A percentile compares a stretch with the other conserved stretches of the same genome.
phyloP scores from a whole-genome alignment of 108 stramenopile species.

The Nitzschia palea region DNA sequence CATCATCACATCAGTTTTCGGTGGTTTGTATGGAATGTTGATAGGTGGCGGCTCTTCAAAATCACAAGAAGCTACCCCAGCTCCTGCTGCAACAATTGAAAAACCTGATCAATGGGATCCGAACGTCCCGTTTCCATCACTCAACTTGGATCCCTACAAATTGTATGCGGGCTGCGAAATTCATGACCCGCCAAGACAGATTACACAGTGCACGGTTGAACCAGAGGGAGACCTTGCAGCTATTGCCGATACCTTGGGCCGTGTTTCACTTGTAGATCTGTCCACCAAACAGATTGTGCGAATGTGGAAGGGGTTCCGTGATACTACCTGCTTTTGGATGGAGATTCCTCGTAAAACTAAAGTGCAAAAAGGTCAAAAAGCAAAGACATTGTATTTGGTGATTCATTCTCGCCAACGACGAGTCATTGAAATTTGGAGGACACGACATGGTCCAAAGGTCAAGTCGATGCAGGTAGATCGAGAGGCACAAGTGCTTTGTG shows the following conservation, averaged over 20 bases:
- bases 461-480: slow-evolving; percentile 41
- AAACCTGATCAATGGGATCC: slow-evolving; percentile 27
- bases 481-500: slow-evolving; percentile 41
- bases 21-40: slow-evolving; percentile 30
- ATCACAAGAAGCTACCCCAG: neutral
- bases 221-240: slow-evolving; percentile 70
- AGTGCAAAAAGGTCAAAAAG: slow-evolving; percentile 11
- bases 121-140: slow-evolving; percentile 43
- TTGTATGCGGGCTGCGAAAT: slow-evolving; percentile 49
- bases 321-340: slow-evolving; percentile 66
- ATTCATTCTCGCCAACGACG: slow-evolving; percentile 73
- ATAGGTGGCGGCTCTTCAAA: neutral
- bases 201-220: slow-evolving; percentile 62
- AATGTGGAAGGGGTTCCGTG: slow-evolving; percentile 87
- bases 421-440: slow-evolving; percentile 71
- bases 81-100: neutral
- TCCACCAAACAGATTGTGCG: slow-evolving; percentile 72
- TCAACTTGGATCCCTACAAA: slow-evolving; percentile 32
- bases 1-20: slow-evolving; percentile 18
- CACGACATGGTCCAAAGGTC: slow-evolving; percentile 62
- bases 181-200: slow-evolving; percentile 71
- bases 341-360: slow-evolving; percentile 36
- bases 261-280: slow-evolving; percentile 74
- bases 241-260: slow-evolving; percentile 69
- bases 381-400: slow-evolving; percentile 49